Base-by-base conservation (phyloP, 345 rosid genomes). In the Cardamine occulta region DNA sequence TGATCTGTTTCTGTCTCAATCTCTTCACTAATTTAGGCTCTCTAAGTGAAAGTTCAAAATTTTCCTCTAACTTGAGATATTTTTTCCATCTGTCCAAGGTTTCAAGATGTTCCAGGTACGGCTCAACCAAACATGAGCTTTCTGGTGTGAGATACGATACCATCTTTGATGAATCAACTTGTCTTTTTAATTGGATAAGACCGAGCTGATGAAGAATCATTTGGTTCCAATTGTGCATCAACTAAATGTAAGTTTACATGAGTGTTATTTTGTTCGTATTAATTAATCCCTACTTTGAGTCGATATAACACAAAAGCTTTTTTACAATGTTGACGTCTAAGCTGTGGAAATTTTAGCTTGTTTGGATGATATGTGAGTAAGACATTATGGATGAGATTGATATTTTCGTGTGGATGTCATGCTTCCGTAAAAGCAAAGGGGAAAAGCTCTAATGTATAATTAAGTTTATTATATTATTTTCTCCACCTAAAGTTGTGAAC, bases 321-420 rank as follows among this genome's bases (percentile, higher is more conserved):
- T 58, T 63, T 47, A 42, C 58, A 75, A 61, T 63, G 51, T 61
- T 70, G 76, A 55, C 66, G 58, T 54, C 18, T 55, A 63, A 53
- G 12, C 60, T 56, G 28, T 37, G 49, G 45, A 57, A 40, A 23
- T n/a, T 26, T 53, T 6, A 54, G 49, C 42, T 34, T 69, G 52
- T 32, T 54, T 45, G 65, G 52, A 44, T 53, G 31, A 61, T 60
- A 69, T 32, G 64, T 68, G 71, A 63, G n/a, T 29, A 61, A 31
- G 56, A 45, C 69, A 61, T 61, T 61, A 61, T 62, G 80, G 80
- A 70, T 77, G 66, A 77, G 72, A 70, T 63, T 63, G 72, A 48
- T 47, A 63, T 48, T 39, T 55, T 77, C 60, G 47, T 45, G 75
- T 70, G 75, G 75, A 70, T 70, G 37, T 18, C 37, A 70, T 77